Percentiles rank a stretch among this genome's conserved stretches.
Conservation (phyloP, 2,329 filamentous ascomycete genomes). For the Trichoderma guizhouense region DNA sequence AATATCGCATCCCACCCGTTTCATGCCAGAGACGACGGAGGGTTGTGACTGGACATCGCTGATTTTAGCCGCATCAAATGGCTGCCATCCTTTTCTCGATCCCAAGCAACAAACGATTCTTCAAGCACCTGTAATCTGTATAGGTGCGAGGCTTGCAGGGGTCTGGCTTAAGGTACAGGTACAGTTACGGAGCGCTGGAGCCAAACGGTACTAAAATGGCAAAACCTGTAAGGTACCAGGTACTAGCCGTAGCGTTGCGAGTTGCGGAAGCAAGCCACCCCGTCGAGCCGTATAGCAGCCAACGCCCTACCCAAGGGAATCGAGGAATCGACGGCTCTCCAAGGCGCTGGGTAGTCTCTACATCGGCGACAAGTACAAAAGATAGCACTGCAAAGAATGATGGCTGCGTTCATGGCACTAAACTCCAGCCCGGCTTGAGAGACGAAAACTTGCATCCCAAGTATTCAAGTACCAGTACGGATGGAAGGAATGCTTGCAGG, state of each 20-base stretch:
- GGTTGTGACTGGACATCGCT: background rate
- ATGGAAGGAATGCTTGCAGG: background rate
- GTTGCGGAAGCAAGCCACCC: constrained; percentile 11
- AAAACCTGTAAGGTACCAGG: constrained; percentile 4
- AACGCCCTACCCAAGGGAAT: background rate
- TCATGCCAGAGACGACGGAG: background rate
- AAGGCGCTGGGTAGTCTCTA: background rate
- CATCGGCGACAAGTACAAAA: background rate
- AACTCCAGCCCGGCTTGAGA: background rate
- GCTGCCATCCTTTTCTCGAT: background rate
- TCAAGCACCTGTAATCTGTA: background rate
- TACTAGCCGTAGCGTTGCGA: background rate
- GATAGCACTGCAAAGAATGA: background rate
- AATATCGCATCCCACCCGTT: background rate
- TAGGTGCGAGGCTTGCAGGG: background rate
- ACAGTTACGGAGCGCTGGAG: background rate
- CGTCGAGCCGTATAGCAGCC: constrained; percentile 2
- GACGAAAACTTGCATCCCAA: background rate
- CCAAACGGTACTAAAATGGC: background rate
- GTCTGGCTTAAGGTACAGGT: background rate
- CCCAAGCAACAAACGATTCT: background rate
- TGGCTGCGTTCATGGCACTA: background rate
- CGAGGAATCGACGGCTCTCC: background rate
- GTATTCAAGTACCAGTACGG: background rate
- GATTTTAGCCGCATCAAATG: background rate